A percentile compares a stretch with the other conserved stretches of the same genome.
Evolutionary conservation across 345 rosid species (phyloP).

Genomic region (Boechera stricta): DNA sequence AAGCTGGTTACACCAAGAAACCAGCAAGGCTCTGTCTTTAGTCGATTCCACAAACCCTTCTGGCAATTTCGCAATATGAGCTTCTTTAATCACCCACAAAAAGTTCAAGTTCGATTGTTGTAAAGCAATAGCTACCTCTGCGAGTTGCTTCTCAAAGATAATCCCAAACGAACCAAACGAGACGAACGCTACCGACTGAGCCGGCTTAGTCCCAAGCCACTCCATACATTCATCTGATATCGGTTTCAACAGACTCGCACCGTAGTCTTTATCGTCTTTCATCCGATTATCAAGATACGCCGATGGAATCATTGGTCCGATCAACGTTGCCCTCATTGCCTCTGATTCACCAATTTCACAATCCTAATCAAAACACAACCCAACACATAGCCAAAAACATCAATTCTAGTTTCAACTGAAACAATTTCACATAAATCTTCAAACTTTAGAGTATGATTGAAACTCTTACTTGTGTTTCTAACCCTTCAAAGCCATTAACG

Average conservation of each 20-base stretch:
- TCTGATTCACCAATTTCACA: constrained; percentile 50
- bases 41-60: constrained; percentile 54
- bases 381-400: background rate
- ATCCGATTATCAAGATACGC: constrained; percentile 58
- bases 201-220: constrained; percentile 64
- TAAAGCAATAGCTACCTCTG: constrained; percentile 58
- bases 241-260: constrained; percentile 74
- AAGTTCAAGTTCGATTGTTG: constrained; percentile 56
- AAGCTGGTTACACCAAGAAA: constrained; percentile 74
- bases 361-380: constrained; percentile 44
- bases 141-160: constrained; percentile 50
- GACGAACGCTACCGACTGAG: constrained; percentile 56
- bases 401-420: background rate
- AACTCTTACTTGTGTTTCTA: constrained; percentile 59
- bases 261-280: constrained; percentile 61
- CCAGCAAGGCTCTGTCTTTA: constrained; percentile 54
- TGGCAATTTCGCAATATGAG: constrained; percentile 57
- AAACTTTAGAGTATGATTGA: background rate
- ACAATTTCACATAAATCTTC: background rate
- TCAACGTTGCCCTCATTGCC: constrained; percentile 64
- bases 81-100: constrained; percentile 71
- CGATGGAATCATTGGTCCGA: constrained; percentile 81
- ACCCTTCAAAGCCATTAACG: constrained; percentile 58
- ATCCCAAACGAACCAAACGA: constrained; percentile 83
- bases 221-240: constrained; percentile 58